Conservation (phyloP, 176 grass and related monocot genomes). For the Zizania latifolia region DNA sequence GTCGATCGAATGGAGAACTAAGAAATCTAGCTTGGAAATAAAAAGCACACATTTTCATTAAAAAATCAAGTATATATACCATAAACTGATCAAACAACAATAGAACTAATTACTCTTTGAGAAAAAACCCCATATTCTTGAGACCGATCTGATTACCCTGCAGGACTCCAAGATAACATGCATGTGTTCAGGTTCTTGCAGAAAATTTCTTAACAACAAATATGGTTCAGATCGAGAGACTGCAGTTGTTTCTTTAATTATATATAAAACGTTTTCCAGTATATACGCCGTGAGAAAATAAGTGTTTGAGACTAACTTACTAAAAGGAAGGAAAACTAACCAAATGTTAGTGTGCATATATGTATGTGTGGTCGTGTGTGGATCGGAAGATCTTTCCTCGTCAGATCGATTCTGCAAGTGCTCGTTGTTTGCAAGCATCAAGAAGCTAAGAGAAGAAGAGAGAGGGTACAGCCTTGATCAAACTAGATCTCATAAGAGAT, state of each 20-base stretch:
- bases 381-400: too few species aligned
- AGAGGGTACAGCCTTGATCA: conserved; percentile 44
- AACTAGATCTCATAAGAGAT: neutral
- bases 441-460: conserved; percentile 47
- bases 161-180: neutral
- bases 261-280: neutral
- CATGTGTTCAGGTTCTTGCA: neutral
- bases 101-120: neutral
- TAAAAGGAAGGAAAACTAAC: neutral
- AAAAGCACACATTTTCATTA: neutral
- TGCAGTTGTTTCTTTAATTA: neutral
- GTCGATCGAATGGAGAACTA: neutral
- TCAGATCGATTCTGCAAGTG: neutral
- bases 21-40: neutral
- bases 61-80: neutral
- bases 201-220: neutral
- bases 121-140: neutral
- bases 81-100: neutral
- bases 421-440: neutral
- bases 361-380: too few species aligned
- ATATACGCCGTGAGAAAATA: neutral
- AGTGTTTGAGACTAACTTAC: neutral
- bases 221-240: too few species aligned
- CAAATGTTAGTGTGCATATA: too few species aligned
- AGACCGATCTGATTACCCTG: neutral